Conservation (phyloP, 179 eudicot species). For the Pouteria campechiana region DNA sequence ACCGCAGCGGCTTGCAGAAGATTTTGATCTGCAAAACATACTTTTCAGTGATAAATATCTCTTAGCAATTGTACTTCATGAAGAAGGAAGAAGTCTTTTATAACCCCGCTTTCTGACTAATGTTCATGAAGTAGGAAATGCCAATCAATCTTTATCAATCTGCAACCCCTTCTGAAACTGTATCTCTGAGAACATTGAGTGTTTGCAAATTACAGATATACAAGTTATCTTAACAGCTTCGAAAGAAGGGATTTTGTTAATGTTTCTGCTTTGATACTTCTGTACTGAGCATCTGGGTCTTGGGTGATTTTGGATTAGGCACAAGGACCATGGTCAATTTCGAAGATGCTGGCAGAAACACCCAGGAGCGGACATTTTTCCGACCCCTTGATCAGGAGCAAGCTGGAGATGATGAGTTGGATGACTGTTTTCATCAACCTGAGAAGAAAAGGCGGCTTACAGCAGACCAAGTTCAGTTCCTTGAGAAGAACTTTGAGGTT, state of each 20-base stretch:
- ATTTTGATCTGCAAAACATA: no score
- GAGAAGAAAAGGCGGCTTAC: constrained; percentile 77
- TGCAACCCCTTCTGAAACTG: no score
- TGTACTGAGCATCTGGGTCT: not conserved
- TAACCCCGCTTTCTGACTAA: no score
- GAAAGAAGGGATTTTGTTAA: not conserved
- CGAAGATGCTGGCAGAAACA: constrained; percentile 41
- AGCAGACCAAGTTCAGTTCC: constrained; percentile 53
- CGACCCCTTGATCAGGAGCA: constrained; percentile 46
- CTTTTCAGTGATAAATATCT: no score
- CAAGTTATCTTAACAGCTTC: not conserved
- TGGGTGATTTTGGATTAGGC: constrained; percentile 23
- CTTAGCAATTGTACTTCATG: no score
- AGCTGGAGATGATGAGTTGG: constrained; percentile 50
- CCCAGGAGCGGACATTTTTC: constrained; percentile 39
- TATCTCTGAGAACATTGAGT: no score
- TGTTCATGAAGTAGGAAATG: no score
- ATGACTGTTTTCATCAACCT: constrained; percentile 54
- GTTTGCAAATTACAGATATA: not conserved
- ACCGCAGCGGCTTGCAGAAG: no score
- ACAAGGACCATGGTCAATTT: constrained; percentile 75
- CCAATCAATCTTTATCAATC: no score
- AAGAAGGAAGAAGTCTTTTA: no score
- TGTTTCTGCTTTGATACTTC: not conserved
- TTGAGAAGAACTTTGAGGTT: constrained; percentile 55